Evolutionary conservation across 305 asterid genomes (phyloP), one percentile per base, ranked within the genome.

Genomic region (Fraxinus velutina): DNA sequence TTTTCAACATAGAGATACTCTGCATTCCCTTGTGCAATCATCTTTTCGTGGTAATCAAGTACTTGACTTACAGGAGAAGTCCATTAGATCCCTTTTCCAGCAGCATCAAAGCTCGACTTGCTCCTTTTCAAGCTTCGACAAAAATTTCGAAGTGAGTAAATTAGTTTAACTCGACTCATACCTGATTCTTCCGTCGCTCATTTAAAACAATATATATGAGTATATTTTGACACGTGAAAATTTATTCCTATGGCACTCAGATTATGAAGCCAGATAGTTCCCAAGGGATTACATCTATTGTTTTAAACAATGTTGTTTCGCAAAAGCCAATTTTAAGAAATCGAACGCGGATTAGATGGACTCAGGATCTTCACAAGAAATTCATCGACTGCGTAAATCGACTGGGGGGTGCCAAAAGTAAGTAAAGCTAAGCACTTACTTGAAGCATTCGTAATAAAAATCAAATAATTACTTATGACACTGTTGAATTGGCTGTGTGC

Each of bases 401-500:
- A 32, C 79, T 89, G 4, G 92, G 92, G 27, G 92, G 92, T 19
- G 78, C 92, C 17, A 89, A 82, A 87, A 87, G 92, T 89, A 87
- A 84, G 88, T 50, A 71, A 1, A 22, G 3, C n/a, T 70, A 15
- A 47, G 21, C 12, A 34, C 30, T n/a, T 5, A 30, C 33, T 1
- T 52, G 12, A 13, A 29, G 9, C 21, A 50, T 0, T 10, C 37
- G 55, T n/a, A 3, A 50, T 4, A 10, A 34, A 22, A 21, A 17
- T 76, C 34, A 6, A 24, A 57, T 12, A 57, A 12, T 1, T 52
- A 9, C 6, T 0, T 71, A 4, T 6, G 29, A n/a, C 42, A 72
- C 64, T 32, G 12, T 73, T 62, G 78, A 74, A 22, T 57, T 79
- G 80, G 57, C 2, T 83, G 79, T 71, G 37, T 85, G 91, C 86